phyloP scores from a whole-genome alignment of 495 filamentous ascomycete genomes.

The Aspergillus wentii region DNA sequence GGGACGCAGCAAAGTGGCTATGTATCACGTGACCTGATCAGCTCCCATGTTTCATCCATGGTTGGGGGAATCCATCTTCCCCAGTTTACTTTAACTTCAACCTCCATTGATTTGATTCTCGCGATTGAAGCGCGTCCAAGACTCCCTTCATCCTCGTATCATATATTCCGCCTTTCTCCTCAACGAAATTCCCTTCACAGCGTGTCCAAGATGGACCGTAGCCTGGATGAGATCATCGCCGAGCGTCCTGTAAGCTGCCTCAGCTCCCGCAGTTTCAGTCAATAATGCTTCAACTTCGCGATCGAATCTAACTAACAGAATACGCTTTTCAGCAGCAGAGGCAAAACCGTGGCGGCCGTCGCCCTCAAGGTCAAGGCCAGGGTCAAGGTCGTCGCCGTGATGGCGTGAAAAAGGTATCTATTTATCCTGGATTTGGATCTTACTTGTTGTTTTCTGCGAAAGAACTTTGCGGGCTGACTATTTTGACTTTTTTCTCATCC shows the following conservation, averaged over 20 bases:
- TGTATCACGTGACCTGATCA: constrained; percentile 7
- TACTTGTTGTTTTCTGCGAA: too few relatives aligned
- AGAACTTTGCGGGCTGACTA: constrained; percentile 12
- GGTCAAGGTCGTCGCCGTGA: constrained; percentile 64
- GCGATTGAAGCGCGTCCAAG: background rate
- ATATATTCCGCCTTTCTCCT: background rate
- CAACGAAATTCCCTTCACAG: background rate
- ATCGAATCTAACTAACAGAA: constrained; percentile 11
- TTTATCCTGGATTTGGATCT: too few relatives aligned
- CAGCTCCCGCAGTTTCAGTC: too few relatives aligned
- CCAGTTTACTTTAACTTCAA: constrained; percentile 1
- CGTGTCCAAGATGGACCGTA: constrained; percentile 64
- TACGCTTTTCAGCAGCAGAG: constrained; percentile 15
- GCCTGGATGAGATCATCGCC: constrained; percentile 78
- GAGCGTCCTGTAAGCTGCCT: constrained; percentile 74
- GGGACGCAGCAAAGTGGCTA: background rate
- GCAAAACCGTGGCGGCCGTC: constrained; percentile 45
- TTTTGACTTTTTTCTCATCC: constrained; percentile 30
- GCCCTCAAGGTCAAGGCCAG: too few relatives aligned
- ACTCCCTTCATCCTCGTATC: background rate
- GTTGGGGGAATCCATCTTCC: constrained; percentile 1
- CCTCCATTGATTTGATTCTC: constrained; percentile 5
- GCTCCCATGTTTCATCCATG: background rate
- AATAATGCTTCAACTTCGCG: too few relatives aligned
- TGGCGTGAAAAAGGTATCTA: constrained; percentile 73